Evolutionary conservation across 139 green algal species (phyloP).

Genomic region (Coccomyxa sp.): DNA sequence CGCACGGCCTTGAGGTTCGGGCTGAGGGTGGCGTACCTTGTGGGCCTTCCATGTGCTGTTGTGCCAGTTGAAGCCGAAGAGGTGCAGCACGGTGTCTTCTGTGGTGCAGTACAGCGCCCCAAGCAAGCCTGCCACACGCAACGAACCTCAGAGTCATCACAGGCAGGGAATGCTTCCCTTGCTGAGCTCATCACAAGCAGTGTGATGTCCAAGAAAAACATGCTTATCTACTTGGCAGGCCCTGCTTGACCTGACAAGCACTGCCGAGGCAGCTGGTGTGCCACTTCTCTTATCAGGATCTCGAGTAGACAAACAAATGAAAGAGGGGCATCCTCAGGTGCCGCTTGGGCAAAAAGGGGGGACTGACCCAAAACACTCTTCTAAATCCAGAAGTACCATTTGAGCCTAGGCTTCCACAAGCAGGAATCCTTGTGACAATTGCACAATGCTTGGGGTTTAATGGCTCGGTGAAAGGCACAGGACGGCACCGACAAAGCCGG

Average conservation of each 20-base stretch:
- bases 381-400: too few species aligned
- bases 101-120: slow-evolving; percentile 1
- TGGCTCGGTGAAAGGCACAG: neutral
- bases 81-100: neutral
- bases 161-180: too few species aligned
- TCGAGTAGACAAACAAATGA: neutral
- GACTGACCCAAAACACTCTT: too few species aligned
- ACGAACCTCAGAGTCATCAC: too few species aligned
- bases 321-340: neutral
- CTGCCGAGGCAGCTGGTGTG: neutral
- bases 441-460: neutral
- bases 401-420: neutral
- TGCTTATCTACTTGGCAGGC: neutral
- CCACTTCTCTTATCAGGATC: neutral
- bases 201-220: neutral
- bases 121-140: neutral
- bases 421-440: neutral
- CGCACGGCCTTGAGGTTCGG: too few species aligned
- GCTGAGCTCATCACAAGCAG: neutral
- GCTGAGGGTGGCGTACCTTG: neutral
- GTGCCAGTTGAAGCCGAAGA: slow-evolving; percentile 6
- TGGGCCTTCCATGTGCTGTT: slow-evolving; percentile 1
- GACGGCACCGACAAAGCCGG: neutral
- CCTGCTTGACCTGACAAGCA: neutral
- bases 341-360: too few species aligned